Conservation (phyloP, 2,329 filamentous ascomycete genomes). For the Ophiostoma pallidulum region DNA sequence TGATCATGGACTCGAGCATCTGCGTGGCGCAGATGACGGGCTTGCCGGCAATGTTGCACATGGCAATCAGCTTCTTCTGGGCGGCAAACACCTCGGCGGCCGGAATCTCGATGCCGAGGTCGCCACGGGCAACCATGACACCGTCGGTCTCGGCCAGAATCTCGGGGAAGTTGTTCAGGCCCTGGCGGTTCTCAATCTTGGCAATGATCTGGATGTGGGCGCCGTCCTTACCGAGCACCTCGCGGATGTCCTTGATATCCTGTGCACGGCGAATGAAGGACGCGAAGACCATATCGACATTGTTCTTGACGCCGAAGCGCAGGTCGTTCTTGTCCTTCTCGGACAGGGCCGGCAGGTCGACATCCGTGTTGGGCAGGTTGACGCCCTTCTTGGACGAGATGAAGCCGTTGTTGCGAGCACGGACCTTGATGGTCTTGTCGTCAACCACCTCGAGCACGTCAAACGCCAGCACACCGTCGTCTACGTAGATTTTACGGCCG, state of each 20-base stretch:
- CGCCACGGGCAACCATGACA: constrained; percentile 99
- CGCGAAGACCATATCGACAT: constrained; percentile 97
- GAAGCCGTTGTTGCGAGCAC: constrained; percentile 92
- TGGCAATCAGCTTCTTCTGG: constrained; percentile 99
- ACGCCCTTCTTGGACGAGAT: constrained; percentile 99
- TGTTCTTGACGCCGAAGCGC: constrained; percentile 94
- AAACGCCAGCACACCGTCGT: constrained; percentile 95
- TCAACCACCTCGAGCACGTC: constrained; percentile 83
- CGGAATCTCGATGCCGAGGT: constrained; percentile 96
- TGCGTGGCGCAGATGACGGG: constrained; percentile 98
- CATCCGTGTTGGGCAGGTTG: constrained; percentile 97
- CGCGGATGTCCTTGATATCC: constrained; percentile 87
- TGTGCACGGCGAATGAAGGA: constrained; percentile 93
- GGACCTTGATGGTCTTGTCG: constrained; percentile 77
- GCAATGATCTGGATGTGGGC: constrained; percentile 98
- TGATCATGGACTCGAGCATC: constrained; percentile 99
- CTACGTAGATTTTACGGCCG: constrained; percentile 92
- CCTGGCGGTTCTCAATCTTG: constrained; percentile 99
- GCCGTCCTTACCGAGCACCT: constrained; percentile 82
- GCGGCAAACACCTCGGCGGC: constrained; percentile 97
- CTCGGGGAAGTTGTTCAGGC: constrained; percentile 98
- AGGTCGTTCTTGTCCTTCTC: constrained; percentile 97
- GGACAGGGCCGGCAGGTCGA: constrained; percentile 92
- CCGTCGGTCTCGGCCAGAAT: constrained; percentile 94
- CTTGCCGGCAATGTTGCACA: constrained; percentile 99